Evolutionary conservation across 1,284 basidiomycete species (phyloP), one percentile per base, ranked within the genome.

Genomic region (Entoloma clypeatum): DNA sequence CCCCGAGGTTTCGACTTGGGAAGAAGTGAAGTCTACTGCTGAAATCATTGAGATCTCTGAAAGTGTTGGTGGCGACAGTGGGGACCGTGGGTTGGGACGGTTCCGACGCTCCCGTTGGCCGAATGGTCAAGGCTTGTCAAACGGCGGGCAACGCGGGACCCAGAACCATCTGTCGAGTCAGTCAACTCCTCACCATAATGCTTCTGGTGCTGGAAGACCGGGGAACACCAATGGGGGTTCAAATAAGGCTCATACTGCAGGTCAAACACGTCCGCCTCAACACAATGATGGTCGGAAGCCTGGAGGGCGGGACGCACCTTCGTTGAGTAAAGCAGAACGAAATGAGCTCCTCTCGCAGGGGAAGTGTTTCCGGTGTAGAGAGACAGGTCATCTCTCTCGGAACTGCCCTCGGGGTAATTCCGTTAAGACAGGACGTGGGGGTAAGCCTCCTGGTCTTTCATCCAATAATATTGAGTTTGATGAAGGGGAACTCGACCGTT

Each of bases 1-100:
- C 16, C 65, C 65, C 0, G 57, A 65, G 17, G 33, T 49, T 0
- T 58, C 56, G 0, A 45, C 45, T 5, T 61, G 55, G 47, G 50
- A 58, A 4, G 45, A 55, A 9, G 49, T 60, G 0, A 19, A 52
- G n/a, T 19, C 26, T 0, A 43, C 47, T 4, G 57, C 60, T 5
- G 51, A 60, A 39, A 41, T 52, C 0, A 52, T 58, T 29, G 61
- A 70, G 30, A 50, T 60, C 1, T 46, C 57, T 0, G 44, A 54
- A 16, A 44, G 23, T 14, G 23, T 40, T 11, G 10, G 31, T 10
- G 16, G n/a, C 1, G 14, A 27, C 3, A 9, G 11, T 5, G 7
- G 18, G 10, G 31, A 41, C 9, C 10, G 17, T 26, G 19, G 39
- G n/a, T 19, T 7, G 16, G 35, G 18, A 7, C 8, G 16, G 7